phyloP scores from a whole-genome alignment of 2,329 filamentous ascomycete genomes.

The Fonsecaea nubica region DNA sequence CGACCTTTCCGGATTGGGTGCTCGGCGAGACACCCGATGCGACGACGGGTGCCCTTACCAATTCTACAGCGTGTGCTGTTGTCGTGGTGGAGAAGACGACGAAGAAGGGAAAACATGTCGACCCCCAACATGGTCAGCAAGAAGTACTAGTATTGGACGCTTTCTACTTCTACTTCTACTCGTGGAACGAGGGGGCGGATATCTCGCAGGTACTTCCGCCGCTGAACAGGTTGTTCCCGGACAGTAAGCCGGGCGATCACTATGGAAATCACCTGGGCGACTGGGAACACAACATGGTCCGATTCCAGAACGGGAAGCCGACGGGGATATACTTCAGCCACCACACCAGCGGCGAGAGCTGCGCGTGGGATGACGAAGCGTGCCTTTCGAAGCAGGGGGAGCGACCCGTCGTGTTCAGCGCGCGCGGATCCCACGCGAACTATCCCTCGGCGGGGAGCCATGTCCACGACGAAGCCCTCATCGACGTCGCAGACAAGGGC shows the following conservation, averaged over 20 bases:
- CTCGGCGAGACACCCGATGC: constrained; percentile 61
- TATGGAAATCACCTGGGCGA: constrained; percentile 98
- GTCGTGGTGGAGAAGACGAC: constrained; percentile 61
- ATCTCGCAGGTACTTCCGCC: constrained; percentile 71
- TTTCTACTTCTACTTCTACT: constrained; percentile 99
- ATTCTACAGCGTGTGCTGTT: constrained; percentile 59
- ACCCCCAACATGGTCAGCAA: constrained; percentile 35
- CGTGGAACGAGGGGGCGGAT: constrained; percentile 91
- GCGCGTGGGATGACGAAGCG: constrained; percentile 57
- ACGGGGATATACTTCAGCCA: constrained; percentile 69
- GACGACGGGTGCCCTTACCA: constrained; percentile 56
- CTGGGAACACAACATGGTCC: constrained; percentile 94
- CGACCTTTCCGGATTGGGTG: constrained; percentile 53
- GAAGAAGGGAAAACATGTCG: constrained; percentile 43
- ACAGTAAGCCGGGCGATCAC: constrained; percentile 61
- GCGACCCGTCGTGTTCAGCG: constrained; percentile 81
- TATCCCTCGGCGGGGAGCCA: constrained; percentile 73
- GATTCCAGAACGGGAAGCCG: constrained; percentile 84
- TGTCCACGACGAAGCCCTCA: constrained; percentile 76
- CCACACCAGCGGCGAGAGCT: constrained; percentile 67
- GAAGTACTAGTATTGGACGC: constrained; percentile 72
- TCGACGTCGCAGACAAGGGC: constrained; percentile 65
- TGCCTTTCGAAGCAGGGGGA: constrained; percentile 27
- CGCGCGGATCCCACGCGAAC: constrained; percentile 89
- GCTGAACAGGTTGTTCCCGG: constrained; percentile 40